Base-by-base conservation (phyloP, 2,329 filamentous ascomycete species). In the Aotearoamyces nothofagi region DNA sequence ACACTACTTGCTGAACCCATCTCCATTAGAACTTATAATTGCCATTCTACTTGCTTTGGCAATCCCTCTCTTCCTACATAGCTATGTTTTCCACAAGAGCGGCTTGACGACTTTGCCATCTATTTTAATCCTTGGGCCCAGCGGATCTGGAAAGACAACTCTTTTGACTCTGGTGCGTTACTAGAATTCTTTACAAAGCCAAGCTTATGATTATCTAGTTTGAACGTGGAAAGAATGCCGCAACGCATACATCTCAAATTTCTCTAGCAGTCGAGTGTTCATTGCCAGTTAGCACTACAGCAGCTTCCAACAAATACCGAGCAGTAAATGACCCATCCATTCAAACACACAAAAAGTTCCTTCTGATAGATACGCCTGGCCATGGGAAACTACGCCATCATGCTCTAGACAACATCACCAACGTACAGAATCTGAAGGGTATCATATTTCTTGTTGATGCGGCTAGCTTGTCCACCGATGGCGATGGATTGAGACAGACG, bases 381-480 rank as follows among this genome's bases (percentile, higher is more conserved):
- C 90, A 98, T 58, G 84, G 83, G 44, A 98, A 98, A 57, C 71
- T 98, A 34, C 81, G 90, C 35, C 67, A 72, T 43, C 61, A 71
- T 39, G 73, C 79, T 3, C 60, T 78, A 33, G 53, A 60, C 23
- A 58, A 55, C 30, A 55, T 77, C 15, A 47, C 52, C 35, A 39
- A 45, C 27, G 46, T 52, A 17, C 43, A 54, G 33, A 66, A 67
- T 39, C 57, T 87, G 26, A 67, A 67, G 22, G 86, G 78, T 11
- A 61, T 96, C 29, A 66, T 96, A 29, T 98, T 87, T 52, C 58
- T 94, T 37, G 70, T 93, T n/a, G 90, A 98, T 52, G 79, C 86
- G 8, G 75, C 79, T 4, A 68, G 70, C 3, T 56, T 84, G 8
- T 58, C 59, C 11, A 45, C 50, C 9, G 62, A 67, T 32, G 60